Conservation (phyloP, 495 filamentous ascomycete genomes). For the Xylaria intraflava region DNA sequence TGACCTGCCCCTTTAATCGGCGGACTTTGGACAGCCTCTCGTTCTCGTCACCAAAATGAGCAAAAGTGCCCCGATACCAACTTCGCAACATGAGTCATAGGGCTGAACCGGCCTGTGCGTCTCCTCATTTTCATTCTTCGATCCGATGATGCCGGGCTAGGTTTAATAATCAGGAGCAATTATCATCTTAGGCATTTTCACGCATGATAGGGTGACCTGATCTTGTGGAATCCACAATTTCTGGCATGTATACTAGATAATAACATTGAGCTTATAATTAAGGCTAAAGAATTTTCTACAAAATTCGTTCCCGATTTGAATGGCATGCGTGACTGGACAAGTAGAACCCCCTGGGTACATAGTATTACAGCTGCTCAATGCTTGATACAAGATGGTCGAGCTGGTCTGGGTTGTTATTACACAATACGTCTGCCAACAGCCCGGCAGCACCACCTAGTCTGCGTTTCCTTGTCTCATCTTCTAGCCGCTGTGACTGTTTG, state of each 20-base stretch:
- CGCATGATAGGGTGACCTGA: constrained; percentile 5
- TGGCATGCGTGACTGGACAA: neutral
- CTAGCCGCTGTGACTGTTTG: constrained; percentile 71
- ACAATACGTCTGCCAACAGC: constrained; percentile 39
- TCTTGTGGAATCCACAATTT: constrained; percentile 11
- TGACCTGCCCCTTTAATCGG: neutral
- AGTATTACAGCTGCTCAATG: constrained; percentile 42
- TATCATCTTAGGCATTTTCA: constrained; percentile 6
- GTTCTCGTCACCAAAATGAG: neutral
- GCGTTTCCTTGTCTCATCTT: constrained; percentile 61
- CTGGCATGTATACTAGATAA: constrained; percentile 14
- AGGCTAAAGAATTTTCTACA: neutral
- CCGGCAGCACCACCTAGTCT: constrained; percentile 42
- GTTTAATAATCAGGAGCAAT: neutral
- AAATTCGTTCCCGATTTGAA: neutral
- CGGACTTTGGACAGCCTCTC: neutral
- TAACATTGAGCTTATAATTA: constrained; percentile 4
- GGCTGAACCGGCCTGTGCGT: neutral
- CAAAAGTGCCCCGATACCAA: neutral
- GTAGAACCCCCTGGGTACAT: neutral
- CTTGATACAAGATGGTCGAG: constrained; percentile 41
- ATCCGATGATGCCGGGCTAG: constrained; percentile 1
- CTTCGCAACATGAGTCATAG: neutral
- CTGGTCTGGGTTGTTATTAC: constrained; percentile 26
- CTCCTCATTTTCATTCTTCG: neutral